These are phyloP conservation scores for Ophiocordyceps camponoti-rufipedis DNA, from an alignment of 2,329 filamentous ascomycete genomes.

Conservation along the genomic window DNA sequence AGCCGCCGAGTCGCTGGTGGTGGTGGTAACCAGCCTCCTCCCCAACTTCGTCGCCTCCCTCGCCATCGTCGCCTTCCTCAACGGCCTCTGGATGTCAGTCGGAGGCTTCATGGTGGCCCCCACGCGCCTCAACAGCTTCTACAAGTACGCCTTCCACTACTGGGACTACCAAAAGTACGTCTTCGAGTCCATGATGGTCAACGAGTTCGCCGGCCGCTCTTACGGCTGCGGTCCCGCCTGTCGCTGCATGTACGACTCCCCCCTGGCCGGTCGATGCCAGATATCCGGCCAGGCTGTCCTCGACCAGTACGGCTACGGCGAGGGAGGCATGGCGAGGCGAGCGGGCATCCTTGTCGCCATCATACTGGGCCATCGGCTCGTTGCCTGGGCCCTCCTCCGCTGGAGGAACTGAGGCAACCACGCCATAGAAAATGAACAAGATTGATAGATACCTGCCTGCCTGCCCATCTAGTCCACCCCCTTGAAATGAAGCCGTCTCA, in stretches of 20 bases:
- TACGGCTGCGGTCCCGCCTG: constrained; percentile 33
- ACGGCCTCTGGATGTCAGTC: constrained; percentile 80
- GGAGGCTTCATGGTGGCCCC: constrained; percentile 66
- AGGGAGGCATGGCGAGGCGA: constrained; percentile 54
- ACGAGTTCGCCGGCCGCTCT: constrained; percentile 51
- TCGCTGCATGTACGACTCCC: constrained; percentile 55
- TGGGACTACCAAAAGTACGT: constrained; percentile 79
- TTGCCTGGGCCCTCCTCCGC: too few species aligned
- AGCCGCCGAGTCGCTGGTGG: constrained; percentile 66
- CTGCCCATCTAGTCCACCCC: too few species aligned
- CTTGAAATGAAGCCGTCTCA: too few species aligned
- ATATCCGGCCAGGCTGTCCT: constrained; percentile 57
- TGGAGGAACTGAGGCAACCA: too few species aligned
- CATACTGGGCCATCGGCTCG: constrained; percentile 17
- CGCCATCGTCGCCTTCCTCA: constrained; percentile 67
- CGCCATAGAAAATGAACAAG: too few species aligned
- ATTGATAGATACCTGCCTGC: too few species aligned
- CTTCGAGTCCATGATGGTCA: constrained; percentile 87
- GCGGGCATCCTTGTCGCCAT: constrained; percentile 66
- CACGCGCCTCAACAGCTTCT: constrained; percentile 60
- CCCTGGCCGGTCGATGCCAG: constrained; percentile 33
- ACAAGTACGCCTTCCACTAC: constrained; percentile 74
- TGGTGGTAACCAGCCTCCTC: constrained; percentile 53
- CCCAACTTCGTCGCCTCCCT: constrained; percentile 67
- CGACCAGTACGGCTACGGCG: constrained; percentile 48